Evolutionary conservation across 1,139 yeast species (phyloP).

Genomic region (Blastobotrys serpentis): DNA sequence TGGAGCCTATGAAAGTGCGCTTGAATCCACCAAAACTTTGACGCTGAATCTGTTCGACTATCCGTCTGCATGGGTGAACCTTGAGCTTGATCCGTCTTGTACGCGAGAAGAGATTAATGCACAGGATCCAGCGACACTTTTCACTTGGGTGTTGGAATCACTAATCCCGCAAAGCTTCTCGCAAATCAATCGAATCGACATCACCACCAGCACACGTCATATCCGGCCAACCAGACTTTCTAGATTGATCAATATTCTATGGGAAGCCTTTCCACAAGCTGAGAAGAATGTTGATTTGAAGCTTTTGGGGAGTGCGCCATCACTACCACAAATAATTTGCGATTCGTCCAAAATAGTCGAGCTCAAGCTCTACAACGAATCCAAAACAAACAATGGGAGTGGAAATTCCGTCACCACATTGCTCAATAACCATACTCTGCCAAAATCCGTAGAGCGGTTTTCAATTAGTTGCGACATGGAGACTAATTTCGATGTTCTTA

Average conservation of each 20-base stretch:
- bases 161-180: constrained; percentile 1
- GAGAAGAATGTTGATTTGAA: constrained; percentile 8
- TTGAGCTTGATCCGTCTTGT: constrained; percentile 7
- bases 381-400: background rate
- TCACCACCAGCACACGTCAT: constrained; percentile 11
- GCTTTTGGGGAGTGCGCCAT: constrained; percentile 8
- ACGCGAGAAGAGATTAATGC: constrained; percentile 3
- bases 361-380: constrained; percentile 7
- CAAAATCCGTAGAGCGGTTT: constrained; percentile 6
- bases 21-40: constrained; percentile 6
- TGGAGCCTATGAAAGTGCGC: constrained; percentile 1
- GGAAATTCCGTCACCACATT: constrained; percentile 3
- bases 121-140: constrained; percentile 8
- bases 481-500: background rate
- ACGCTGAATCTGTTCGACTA: constrained; percentile 7
- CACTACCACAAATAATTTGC: constrained; percentile 2
- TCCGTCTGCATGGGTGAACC: constrained; percentile 8
- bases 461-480: constrained; percentile 6
- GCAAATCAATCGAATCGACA: constrained; percentile 6
- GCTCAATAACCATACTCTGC: constrained; percentile 5
- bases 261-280: constrained; percentile 7
- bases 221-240: constrained; percentile 4
- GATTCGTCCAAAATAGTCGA: constrained; percentile 5
- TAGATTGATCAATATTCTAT: constrained; percentile 7
- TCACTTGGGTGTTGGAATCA: constrained; percentile 8